These are phyloP conservation scores for Alternaria ethzedia DNA, from an alignment of 2,329 filamentous ascomycete genomes.

Conservation along the genomic window DNA sequence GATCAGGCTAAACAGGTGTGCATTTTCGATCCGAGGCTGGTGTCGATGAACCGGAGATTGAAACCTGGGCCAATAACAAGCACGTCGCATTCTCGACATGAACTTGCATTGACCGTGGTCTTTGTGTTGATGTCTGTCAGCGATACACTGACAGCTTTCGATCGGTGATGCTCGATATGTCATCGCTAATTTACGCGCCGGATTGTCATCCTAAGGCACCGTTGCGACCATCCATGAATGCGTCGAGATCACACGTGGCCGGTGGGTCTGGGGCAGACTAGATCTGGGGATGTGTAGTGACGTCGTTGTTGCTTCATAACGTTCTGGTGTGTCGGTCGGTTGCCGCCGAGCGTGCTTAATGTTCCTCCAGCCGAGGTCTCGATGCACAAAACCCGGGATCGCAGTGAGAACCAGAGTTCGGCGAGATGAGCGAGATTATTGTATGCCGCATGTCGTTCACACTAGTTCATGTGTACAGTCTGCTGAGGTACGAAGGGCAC, in stretches of 20 bases:
- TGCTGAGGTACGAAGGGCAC: not conserved
- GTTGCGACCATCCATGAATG: not conserved
- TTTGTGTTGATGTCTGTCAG: not conserved
- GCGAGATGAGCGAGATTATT: not conserved
- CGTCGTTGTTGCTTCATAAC: not conserved
- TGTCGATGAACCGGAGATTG: slow-evolving; percentile 1
- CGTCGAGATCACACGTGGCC: not conserved
- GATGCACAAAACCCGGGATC: not conserved
- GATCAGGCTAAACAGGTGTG: slow-evolving; percentile 38
- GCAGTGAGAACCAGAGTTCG: not conserved
- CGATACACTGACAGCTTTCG: not conserved
- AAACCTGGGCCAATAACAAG: not conserved
- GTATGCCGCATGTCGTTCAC: not conserved
- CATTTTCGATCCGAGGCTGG: not conserved
- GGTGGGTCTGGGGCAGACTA: not conserved
- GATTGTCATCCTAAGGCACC: not conserved
- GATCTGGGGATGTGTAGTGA: not conserved
- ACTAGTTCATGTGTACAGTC: not conserved
- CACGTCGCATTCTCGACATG: not conserved
- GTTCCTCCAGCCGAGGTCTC: not conserved
- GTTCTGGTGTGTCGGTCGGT: not conserved
- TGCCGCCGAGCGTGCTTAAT: not conserved
- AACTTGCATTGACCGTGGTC: not conserved
- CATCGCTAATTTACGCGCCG: not conserved
- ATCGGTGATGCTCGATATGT: not conserved